A percentile compares a stretch with the other conserved stretches of the same genome.
Evolutionary conservation across 2,329 filamentous ascomycete genomes (phyloP).

Genomic region (Chrysosphaeria jannelii): DNA sequence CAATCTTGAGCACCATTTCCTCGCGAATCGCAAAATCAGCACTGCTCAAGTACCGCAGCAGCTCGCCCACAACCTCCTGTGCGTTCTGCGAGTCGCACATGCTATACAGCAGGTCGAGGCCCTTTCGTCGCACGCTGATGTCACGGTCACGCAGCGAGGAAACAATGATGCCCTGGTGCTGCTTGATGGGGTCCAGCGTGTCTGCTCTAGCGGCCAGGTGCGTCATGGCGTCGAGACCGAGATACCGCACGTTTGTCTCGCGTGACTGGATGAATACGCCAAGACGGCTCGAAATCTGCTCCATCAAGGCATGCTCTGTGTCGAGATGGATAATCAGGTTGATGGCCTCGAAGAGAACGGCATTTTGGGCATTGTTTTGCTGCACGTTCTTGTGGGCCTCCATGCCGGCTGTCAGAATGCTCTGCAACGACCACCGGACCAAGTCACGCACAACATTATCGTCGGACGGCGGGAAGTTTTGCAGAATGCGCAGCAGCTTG

Average conservation of each 20-base stretch:
- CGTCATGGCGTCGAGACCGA: conserved; percentile 91
- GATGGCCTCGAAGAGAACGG: conserved; percentile 91
- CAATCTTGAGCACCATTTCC: conserved; percentile 98
- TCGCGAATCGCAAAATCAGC: conserved; percentile 94
- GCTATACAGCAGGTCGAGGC: conserved; percentile 87
- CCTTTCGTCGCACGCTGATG: conserved; percentile 88
- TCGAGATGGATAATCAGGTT: conserved; percentile 95
- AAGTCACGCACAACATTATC: conserved; percentile 77
- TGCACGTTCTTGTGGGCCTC: conserved; percentile 95
- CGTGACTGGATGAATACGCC: conserved; percentile 91
- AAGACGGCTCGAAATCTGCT: conserved; percentile 70
- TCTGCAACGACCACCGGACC: conserved; percentile 72
- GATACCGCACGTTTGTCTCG: conserved; percentile 89
- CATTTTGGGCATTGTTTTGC: conserved; percentile 97
- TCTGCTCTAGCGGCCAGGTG: conserved; percentile 84
- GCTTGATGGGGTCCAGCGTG: conserved; percentile 88
- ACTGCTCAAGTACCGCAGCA: conserved; percentile 79
- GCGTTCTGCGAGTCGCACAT: conserved; percentile 98
- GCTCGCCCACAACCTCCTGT: conserved; percentile 71
- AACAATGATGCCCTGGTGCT: conserved; percentile 87
- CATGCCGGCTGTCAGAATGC: conserved; percentile 70
- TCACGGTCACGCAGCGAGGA: conserved; percentile 83
- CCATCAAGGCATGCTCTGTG: conserved; percentile 80
- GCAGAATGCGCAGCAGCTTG: conserved; percentile 67
- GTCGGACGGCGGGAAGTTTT: conserved; percentile 91